Conservation (phyloP, 1,284 basidiomycete genomes). For the Puccinia polysora region DNA sequence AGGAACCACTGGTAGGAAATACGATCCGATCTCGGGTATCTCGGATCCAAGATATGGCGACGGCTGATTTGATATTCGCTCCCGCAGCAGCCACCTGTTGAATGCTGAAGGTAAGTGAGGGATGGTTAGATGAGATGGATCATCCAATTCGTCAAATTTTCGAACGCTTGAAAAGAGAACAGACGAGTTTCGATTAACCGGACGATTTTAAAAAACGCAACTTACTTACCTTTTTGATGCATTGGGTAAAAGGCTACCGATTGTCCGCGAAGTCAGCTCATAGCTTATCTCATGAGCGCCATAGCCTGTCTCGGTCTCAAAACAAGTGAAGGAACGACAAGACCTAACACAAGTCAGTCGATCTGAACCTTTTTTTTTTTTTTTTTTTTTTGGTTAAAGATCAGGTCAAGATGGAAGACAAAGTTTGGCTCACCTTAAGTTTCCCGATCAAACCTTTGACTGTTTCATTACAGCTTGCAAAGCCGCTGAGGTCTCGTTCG, state of each 20-base stretch:
- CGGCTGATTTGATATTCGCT: constrained; percentile 71
- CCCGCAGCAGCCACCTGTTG: constrained; percentile 66
- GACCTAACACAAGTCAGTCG: no score
- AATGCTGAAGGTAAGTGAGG: constrained; percentile 59
- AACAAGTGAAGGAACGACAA: no score
- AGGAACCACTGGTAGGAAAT: constrained; percentile 62
- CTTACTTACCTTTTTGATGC: constrained; percentile 70
- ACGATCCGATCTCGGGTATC: constrained; percentile 75
- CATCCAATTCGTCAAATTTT: no score
- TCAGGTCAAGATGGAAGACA: not conserved
- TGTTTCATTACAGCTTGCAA: constrained; percentile 66
- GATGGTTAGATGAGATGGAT: no score
- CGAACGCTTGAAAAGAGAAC: no score
- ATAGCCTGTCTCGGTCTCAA: constrained; percentile 52
- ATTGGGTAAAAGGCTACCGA: constrained; percentile 65
- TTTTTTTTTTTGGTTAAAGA: not conserved
- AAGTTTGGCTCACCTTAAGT: constrained; percentile 60
- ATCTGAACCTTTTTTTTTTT: no score
- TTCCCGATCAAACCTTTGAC: constrained; percentile 64
- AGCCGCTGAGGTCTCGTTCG: constrained; percentile 67
- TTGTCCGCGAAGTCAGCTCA: constrained; percentile 70
- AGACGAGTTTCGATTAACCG: not conserved
- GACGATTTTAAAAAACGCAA: not conserved
- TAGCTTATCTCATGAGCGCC: constrained; percentile 74
- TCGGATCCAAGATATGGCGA: constrained; percentile 70